Evolutionary conservation across 768 basidiomycete species (phyloP), one percentile per base, ranked within the genome.

Genomic region (Gymnopilus dilepis): DNA sequence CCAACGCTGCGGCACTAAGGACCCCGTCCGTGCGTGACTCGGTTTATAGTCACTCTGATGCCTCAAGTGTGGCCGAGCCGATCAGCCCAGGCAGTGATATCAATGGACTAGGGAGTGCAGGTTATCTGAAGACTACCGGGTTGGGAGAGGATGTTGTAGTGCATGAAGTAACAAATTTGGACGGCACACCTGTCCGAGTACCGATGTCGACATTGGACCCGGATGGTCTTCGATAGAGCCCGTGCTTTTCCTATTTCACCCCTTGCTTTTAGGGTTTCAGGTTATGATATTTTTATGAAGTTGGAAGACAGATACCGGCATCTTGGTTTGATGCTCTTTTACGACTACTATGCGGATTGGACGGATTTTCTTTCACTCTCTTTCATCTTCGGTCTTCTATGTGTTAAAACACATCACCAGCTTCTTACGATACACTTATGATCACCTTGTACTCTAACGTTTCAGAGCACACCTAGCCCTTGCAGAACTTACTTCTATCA

Each of bases 21-120:
- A 66, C 57, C 34, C 61, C 60, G 48, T 67, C 63, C 34, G 67
- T 69, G 19, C 76, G 79, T 9, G 76, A 80, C 63, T 80, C 83
- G 37, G 75, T 82, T 56, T 81, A 78, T 58, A 84, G 83, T 62
- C 73, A 80, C 38, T 88, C 87, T 7, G 87, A 88, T 67, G 75
- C 80, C 24, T 88, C 87, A 42, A 86, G 86, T 21, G 68, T 84
- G 47, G 76, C 79, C 37, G 86, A 86, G 59, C 87, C 87, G n/a
- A 73, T 81, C 28, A 88, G 87, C 63, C 87, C 88, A 21, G 74
- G 74, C 38, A 74, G 74, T 43, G 77, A 80, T 62, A 71, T 74
- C 24, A 72, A 73, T 50, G 73, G 72, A 4, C 62, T 70, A 6
- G 73, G 73, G 7, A 65, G 68, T 11, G 68, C 61, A 3, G 52